Base-by-base conservation (phyloP, 352 stramenopile species). In the Phytophthora aleatoria region DNA sequence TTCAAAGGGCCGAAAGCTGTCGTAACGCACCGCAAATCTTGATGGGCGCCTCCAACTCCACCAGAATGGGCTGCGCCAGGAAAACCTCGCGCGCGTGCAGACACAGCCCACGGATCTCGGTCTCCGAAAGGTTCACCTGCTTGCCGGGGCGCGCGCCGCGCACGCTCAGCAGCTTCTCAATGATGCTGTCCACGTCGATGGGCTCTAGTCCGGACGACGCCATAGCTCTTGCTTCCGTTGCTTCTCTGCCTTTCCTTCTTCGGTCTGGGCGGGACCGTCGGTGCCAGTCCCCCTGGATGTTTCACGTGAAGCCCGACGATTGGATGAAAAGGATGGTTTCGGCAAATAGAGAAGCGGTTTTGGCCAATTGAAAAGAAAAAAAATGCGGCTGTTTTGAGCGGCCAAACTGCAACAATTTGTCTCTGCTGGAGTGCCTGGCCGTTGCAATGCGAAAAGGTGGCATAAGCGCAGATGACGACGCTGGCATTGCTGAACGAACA, bases 11-110 rank as follows among this genome's bases (percentile, higher is more conserved):
- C 8, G 20, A 47, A n/a, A 36, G 16, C 8, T 47, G 42, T 24
- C 24, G 31, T 35, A 42, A 74, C 75, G 67, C 63, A 93, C 96
- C 96, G 75, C 96, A 99, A 45, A 99, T 98, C 72, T 99, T 99
- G 63, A 99, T 99, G 6, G 98, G 98, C 35, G 98, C 97, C 79
- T 99, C 97, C 20, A 99, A 83, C 79, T 99, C 97, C 48, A 99
- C 71, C 43, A 99, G 87, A 76, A 99, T 99, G 5, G 97, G 97
- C 77, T 99, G 98, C 35, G 85, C 83, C 61, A 99, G 98, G 69
- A 99, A 98, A 48, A 99, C 90, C 72, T 99, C 97, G 57, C 97
- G 88, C 53, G 93, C 90, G 49, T 98, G 94, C 27, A 98, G 78
- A 65, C 97, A 99, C n/a, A 99, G 88, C 61, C 96, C 97, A 44